Evolutionary conservation across 192 early-diverging fungal genomes (phyloP).

Genomic region (Coemansia sp.): DNA sequence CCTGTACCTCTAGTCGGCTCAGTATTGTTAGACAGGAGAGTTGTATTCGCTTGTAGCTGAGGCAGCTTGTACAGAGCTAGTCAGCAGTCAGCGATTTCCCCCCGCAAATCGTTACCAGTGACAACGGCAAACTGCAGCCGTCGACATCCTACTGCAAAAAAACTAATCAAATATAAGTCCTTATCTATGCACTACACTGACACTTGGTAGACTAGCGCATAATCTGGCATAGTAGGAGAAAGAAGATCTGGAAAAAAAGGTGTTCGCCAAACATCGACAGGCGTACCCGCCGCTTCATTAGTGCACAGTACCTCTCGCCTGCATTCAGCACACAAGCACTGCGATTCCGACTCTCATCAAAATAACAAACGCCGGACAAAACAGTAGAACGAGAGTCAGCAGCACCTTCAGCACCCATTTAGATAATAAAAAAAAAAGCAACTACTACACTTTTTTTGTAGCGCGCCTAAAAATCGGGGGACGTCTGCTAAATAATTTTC

Average conservation of each 20-base stretch:
- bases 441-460: neutral
- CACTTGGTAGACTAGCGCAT: neutral
- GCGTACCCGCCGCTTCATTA: neutral
- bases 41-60: neutral
- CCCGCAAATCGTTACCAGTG: neutral
- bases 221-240: neutral
- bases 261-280: neutral
- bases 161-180: neutral
- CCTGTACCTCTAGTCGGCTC: neutral
- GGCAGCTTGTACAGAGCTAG: neutral
- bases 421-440: neutral
- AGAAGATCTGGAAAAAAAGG: neutral
- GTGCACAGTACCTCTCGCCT: neutral
- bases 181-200: neutral
- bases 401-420: neutral
- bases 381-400: neutral
- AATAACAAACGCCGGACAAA: slow-evolving; percentile 15
- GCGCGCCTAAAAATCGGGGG: slow-evolving; percentile 3
- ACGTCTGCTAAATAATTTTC: neutral
- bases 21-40: neutral
- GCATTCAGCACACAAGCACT: neutral
- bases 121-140: neutral
- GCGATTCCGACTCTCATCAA: neutral
- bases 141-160: neutral
- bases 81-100: neutral